Evolutionary conservation across 352 stramenopile species (phyloP).

Genomic region (Globisporangium solare): DNA sequence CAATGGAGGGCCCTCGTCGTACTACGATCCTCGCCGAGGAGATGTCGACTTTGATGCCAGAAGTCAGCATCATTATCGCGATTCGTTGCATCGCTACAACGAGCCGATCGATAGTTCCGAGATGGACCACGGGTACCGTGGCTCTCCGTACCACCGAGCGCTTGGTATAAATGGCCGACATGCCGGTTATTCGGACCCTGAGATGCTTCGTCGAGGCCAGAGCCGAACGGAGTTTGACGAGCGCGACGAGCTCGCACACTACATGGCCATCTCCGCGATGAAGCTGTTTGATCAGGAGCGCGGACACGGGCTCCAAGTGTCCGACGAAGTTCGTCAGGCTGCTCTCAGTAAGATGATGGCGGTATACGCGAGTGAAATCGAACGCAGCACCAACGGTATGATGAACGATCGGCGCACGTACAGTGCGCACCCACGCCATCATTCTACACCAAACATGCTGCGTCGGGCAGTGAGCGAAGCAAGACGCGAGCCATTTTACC

Average conservation of each 20-base stretch:
- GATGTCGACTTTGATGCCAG: not conserved
- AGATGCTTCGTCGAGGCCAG: slow-evolving; percentile 5
- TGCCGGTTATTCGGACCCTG: slow-evolving; percentile 1
- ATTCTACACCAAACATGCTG: slow-evolving; percentile 3
- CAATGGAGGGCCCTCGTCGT: not conserved
- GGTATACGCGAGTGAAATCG: slow-evolving; percentile 70
- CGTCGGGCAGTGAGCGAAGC: slow-evolving; percentile 11
- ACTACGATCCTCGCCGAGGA: not conserved
- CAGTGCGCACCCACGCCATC: not conserved
- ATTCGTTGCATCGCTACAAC: slow-evolving; percentile 5
- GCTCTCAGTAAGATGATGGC: slow-evolving; percentile 74
- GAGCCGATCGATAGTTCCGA: not conserved
- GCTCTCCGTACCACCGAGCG: no score
- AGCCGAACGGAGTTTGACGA: slow-evolving; percentile 7
- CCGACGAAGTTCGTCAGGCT: slow-evolving; percentile 49
- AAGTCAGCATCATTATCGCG: not conserved
- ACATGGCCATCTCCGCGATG: slow-evolving; percentile 74
- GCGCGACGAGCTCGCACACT: slow-evolving; percentile 40
- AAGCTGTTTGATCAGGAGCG: slow-evolving; percentile 70
- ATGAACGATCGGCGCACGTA: slow-evolving; percentile 1
- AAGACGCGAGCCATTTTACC: not conserved
- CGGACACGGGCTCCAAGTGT: slow-evolving; percentile 34
- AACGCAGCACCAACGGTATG: slow-evolving; percentile 23
- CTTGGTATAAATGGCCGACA: no score
- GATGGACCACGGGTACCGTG: no score